These are phyloP conservation scores for Solanum etuberosum DNA, from an alignment of 257 asterid genomes.

Conservation along the genomic window DNA sequence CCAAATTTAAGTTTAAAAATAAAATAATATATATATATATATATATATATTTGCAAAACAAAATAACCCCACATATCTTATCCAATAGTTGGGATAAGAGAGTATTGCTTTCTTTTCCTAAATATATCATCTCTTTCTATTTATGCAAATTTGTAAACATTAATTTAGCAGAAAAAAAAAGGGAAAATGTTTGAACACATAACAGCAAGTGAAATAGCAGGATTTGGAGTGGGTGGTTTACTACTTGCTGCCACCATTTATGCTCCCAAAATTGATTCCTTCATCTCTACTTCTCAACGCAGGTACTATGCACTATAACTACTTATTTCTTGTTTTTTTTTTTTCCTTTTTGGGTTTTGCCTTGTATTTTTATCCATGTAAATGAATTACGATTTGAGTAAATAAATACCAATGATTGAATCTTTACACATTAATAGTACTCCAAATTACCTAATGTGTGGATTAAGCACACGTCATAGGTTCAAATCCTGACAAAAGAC, in stretches of 20 bases:
- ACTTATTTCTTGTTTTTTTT: neutral
- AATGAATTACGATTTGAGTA: neutral
- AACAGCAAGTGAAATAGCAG: constrained; percentile 79
- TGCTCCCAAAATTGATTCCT: constrained; percentile 71
- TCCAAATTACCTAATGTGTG: neutral
- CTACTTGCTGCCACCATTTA: constrained; percentile 70
- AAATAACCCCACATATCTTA: neutral
- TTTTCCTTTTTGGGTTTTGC: neutral
- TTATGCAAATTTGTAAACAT: neutral
- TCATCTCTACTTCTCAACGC: constrained; percentile 77
- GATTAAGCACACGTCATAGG: neutral
- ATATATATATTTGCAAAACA: neutral
- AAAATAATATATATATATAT: no score
- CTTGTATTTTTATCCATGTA: neutral
- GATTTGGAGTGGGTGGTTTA: constrained; percentile 75
- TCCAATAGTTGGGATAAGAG: neutral
- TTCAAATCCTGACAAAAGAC: neutral
- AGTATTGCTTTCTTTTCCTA: neutral
- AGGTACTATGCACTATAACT: constrained; percentile 24
- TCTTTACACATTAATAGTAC: no score
- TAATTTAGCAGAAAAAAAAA: neutral
- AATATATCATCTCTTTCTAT: neutral
- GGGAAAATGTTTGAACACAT: constrained; percentile 65
- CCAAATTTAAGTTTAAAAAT: no score
- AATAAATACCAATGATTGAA: neutral